Base-by-base conservation (phyloP, 768 basidiomycete genomes). In the Suillus subluteus region DNA sequence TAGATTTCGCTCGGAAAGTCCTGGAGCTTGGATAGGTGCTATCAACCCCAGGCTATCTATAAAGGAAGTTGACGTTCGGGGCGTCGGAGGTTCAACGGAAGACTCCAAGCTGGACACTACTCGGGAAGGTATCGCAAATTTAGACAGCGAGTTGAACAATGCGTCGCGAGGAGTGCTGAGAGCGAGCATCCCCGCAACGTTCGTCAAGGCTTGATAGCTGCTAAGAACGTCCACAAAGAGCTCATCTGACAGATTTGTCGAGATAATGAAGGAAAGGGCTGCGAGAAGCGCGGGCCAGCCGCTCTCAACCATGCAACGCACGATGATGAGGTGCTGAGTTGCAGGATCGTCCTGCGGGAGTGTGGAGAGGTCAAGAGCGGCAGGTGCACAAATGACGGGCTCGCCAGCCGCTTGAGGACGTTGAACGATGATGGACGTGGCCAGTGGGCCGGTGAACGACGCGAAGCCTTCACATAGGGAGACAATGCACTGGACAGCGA, bases 231-330 rank as follows among this genome's bases (percentile, higher is more conserved):
- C 95, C 9, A 90, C 89, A 74, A 99, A 98, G 3, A 98, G 86
- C 58, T 93, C 90, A 71, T 97, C 95, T 0, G 95, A 95, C 21
- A 99, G 87, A 73, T 95, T 95, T 11, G 95, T 97, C 4, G 88
- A 86, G 67, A 98, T 90, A 72, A 95, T 84, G 79, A 94, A 97
- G 0, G 95, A 95, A 1, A 97, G 82, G 0, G 95, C 91, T 0
- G 96, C 95, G 13, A 98, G 87, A 1, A 98, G 82, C 2, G 95
- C 94, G 0, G 97, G 96, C 96, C 96, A 99, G 1, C 91, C 91
- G 56, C 86, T 88, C 46, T 91, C 90, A 50, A 96, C 85, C 87
- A 99, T 95, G 37, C 86, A 87, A 58, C 87, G 84, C 0, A 93
- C 87, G 11, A 88, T 84, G 11, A 75, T 75, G 13, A 96, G 84